Evolutionary conservation across 2,329 filamentous ascomycete species (phyloP).

Genomic region (Aspergillus versicolor): DNA sequence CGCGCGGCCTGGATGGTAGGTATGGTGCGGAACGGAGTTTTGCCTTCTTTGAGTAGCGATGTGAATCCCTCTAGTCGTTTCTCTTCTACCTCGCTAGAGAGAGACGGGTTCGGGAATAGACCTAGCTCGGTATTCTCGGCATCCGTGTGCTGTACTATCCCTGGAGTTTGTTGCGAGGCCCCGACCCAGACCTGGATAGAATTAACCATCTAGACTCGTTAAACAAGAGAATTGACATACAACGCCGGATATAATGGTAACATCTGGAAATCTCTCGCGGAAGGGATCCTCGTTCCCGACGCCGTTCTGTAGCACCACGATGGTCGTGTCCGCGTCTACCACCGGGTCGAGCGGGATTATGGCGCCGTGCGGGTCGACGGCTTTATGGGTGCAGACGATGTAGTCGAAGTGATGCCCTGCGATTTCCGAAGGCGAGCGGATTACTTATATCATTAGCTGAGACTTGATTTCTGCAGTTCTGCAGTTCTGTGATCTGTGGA

Average conservation of each 20-base stretch:
- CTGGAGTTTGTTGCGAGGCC: slow-evolving; percentile 51
- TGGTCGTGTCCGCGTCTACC: slow-evolving; percentile 37
- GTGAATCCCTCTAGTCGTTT: slow-evolving; percentile 43
- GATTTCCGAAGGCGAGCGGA: slow-evolving; percentile 38
- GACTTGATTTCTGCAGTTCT: background rate
- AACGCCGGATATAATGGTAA: slow-evolving; percentile 39
- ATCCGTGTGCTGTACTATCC: slow-evolving; percentile 51
- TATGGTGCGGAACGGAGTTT: slow-evolving; percentile 32
- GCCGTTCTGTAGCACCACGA: slow-evolving; percentile 44
- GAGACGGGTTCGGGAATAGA: slow-evolving; percentile 49
- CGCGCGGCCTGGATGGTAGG: slow-evolving; percentile 33
- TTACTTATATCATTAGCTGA: slow-evolving; percentile 27
- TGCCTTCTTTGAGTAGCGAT: slow-evolving; percentile 41
- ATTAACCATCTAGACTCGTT: background rate
- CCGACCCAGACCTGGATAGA: slow-evolving; percentile 46
- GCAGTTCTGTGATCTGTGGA: background rate
- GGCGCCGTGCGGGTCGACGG: slow-evolving; percentile 41
- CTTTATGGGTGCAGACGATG: slow-evolving; percentile 42
- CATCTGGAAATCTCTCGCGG: slow-evolving; percentile 29
- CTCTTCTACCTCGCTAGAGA: slow-evolving; percentile 11
- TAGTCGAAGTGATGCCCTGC: slow-evolving; percentile 30
- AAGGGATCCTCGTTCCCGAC: slow-evolving; percentile 45
- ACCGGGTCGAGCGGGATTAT: slow-evolving; percentile 35
- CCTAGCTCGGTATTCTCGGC: slow-evolving; percentile 58
- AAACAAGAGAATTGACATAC: slow-evolving; percentile 35